phyloP scores from a whole-genome alignment of 441 rosid genomes.

The Aleurites moluccanus region DNA sequence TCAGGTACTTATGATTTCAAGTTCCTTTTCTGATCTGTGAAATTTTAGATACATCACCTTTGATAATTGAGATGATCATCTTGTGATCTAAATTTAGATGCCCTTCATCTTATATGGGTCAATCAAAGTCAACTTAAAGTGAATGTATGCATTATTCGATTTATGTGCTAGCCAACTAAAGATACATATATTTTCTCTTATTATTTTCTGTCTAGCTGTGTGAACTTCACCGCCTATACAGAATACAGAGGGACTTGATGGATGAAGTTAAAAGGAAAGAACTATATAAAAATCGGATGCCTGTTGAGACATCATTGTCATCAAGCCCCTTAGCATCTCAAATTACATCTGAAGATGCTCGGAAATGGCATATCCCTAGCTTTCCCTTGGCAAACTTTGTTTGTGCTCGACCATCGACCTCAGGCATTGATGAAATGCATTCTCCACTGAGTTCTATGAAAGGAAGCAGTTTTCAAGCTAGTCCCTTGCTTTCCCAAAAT shows the following conservation, averaged over 20 bases:
- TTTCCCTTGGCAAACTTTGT: conserved; percentile 57
- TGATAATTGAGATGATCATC: not conserved
- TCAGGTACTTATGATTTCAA: conserved; percentile 54
- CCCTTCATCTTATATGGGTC: not conserved
- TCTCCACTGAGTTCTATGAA: conserved; percentile 67
- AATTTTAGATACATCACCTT: conserved; percentile 1
- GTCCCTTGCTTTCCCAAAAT: conserved; percentile 59
- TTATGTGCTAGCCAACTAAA: conserved; percentile 21
- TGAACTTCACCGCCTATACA: conserved; percentile 89
- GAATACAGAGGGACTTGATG: conserved; percentile 70
- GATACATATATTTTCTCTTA: conserved; percentile 18
- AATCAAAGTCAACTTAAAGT: conserved; percentile 1
- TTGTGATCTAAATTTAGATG: not conserved
- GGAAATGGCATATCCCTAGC: conserved; percentile 55
- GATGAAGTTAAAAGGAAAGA: conserved; percentile 62
- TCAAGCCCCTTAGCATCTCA: conserved; percentile 65
- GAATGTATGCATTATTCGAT: conserved; percentile 19
- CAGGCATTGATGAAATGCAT: conserved; percentile 60
- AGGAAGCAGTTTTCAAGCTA: conserved; percentile 54
- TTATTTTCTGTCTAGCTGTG: conserved; percentile 44
- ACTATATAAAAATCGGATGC: conserved; percentile 36
- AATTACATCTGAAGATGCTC: conserved; percentile 60
- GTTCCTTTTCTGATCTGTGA: conserved; percentile 3
- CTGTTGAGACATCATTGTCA: conserved; percentile 56
- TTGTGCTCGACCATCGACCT: conserved; percentile 54